Conservation (phyloP, 345 rosid species). For the Streptanthus diversifolius region DNA sequence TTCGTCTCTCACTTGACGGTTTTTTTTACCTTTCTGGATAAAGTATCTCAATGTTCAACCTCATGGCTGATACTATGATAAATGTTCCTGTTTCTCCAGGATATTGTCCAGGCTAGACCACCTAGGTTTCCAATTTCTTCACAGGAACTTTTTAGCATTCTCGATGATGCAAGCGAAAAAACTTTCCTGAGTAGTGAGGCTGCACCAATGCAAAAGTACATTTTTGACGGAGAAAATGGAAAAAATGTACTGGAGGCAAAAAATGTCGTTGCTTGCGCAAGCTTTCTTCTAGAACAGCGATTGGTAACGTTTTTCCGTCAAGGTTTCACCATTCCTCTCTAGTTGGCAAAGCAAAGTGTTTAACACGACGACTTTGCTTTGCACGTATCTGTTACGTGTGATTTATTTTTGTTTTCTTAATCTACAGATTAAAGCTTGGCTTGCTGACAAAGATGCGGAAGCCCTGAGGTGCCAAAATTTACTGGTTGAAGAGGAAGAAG, state of each 20-base stretch:
- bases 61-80: conserved; percentile 21
- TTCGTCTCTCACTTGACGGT: neutral
- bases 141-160: conserved; percentile 65
- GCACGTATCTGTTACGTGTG: neutral
- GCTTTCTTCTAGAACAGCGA: conserved; percentile 87
- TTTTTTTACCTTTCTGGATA: neutral
- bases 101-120: conserved; percentile 67
- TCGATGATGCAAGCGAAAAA: conserved; percentile 95
- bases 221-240: conserved; percentile 83
- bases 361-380: conserved; percentile 1
- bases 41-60: conserved; percentile 1
- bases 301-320: conserved; percentile 48
- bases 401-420: conserved; percentile 3
- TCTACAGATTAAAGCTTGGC: conserved; percentile 78
- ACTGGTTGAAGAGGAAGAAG: conserved; percentile 97
- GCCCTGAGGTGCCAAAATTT: conserved; percentile 89
- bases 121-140: conserved; percentile 74
- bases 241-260: conserved; percentile 78
- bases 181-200: conserved; percentile 74
- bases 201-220: conserved; percentile 70
- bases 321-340: conserved; percentile 6
- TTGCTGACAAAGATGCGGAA: conserved; percentile 91
- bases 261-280: conserved; percentile 74
- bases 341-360: conserved; percentile 7
- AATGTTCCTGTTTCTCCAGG: conserved; percentile 48